These are phyloP conservation scores for Peronospora belbahrii DNA, from an alignment of 352 stramenopile genomes.

Conservation along the genomic window DNA sequence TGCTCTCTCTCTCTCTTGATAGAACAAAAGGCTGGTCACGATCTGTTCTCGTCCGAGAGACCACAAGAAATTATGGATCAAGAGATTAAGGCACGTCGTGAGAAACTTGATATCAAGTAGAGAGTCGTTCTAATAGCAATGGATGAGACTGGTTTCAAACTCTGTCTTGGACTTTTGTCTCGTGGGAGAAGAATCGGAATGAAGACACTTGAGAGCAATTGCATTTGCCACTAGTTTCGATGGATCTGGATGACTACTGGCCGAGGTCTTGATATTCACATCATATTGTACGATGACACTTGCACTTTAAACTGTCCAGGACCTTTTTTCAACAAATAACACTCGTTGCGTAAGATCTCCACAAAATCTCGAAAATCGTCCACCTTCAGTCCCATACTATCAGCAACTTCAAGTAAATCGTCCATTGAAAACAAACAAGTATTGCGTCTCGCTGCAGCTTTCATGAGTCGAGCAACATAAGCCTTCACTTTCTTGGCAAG, in stretches of 20 bases:
- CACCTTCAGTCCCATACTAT: conserved; percentile 66
- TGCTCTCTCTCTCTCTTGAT: conserved; percentile 1
- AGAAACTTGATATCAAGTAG: conserved; percentile 57
- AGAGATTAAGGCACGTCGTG: conserved; percentile 56
- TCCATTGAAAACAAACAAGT: conserved; percentile 68
- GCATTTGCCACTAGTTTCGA: too few relatives aligned
- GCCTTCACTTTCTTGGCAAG: conserved; percentile 71
- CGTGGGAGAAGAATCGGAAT: too few relatives aligned
- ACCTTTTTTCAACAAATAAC: conserved; percentile 80
- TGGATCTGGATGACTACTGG: too few relatives aligned
- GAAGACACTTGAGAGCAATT: too few relatives aligned
- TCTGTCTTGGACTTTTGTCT: not conserved
- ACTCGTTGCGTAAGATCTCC: conserved; percentile 82
- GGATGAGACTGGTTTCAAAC: not conserved
- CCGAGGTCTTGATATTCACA: conserved; percentile 13
- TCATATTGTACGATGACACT: conserved; percentile 44
- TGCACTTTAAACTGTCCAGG: conserved; percentile 73
- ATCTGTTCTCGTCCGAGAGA: conserved; percentile 81
- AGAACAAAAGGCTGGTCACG: conserved; percentile 78
- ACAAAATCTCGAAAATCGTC: conserved; percentile 81
- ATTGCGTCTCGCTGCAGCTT: conserved; percentile 47
- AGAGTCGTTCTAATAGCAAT: too few relatives aligned
- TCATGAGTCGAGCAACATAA: conserved; percentile 74
- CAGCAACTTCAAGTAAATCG: conserved; percentile 60
- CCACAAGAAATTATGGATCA: conserved; percentile 70